These are phyloP conservation scores for Microbotryum silenes-acaulis DNA, from an alignment of 1,284 basidiomycete species.

Conservation along the genomic window DNA sequence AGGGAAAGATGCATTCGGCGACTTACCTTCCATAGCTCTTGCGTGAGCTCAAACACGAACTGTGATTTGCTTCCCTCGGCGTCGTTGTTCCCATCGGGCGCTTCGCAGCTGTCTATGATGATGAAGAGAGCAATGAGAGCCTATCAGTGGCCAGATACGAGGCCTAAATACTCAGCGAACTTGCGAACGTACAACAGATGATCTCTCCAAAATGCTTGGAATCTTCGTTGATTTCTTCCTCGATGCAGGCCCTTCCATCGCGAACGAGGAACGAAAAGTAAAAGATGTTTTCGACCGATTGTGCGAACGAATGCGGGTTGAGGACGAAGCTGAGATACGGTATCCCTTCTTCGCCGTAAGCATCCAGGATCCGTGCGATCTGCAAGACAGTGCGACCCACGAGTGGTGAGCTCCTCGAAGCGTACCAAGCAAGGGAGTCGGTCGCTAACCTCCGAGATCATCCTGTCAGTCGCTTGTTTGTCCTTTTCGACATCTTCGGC, in stretches of 20 bases:
- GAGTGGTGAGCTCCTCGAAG: not conserved
- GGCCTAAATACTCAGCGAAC: not conserved
- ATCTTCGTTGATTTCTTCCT: conserved; percentile 36
- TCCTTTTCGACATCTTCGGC: conserved; percentile 30
- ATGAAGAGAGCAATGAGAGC: too few species aligned
- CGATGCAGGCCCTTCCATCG: conserved; percentile 51
- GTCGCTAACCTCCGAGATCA: conserved; percentile 24
- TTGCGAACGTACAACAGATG: conserved; percentile 54
- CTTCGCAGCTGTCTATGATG: conserved; percentile 20
- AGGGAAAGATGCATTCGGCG: too few species aligned
- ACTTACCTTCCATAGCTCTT: conserved; percentile 66
- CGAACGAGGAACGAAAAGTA: conserved; percentile 83
- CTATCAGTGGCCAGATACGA: not conserved
- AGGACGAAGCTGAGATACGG: conserved; percentile 74
- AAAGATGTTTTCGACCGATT: conserved; percentile 89
- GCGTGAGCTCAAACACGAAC: conserved; percentile 76
- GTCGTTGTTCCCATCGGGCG: conserved; percentile 53
- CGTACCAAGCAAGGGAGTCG: not conserved
- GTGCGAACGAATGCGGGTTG: conserved; percentile 78
- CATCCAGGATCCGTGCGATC: conserved; percentile 13
- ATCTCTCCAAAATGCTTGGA: conserved; percentile 57
- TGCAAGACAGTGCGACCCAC: not conserved
- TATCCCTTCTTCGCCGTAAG: conserved; percentile 45
- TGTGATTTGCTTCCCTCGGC: conserved; percentile 63
- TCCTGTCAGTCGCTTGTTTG: conserved; percentile 29